These are phyloP conservation scores for Phialophora tarda DNA, from an alignment of 2,329 filamentous ascomycete species.

Conservation along the genomic window DNA sequence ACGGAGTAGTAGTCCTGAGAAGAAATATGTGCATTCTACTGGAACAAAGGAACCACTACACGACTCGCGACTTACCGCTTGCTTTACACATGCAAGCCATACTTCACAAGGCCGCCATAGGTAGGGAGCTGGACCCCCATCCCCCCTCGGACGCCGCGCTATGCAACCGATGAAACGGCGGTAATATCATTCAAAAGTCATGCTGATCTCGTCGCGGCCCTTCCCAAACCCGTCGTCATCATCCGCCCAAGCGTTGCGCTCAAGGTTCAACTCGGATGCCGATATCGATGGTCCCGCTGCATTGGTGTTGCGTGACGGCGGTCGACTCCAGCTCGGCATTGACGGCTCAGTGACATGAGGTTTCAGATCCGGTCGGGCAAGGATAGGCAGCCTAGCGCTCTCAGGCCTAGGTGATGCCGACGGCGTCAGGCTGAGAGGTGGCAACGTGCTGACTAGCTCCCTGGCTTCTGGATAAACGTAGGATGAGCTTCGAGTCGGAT, in stretches of 20 bases:
- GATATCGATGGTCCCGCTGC: constrained; percentile 33
- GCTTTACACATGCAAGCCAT: not conserved
- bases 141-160: constrained; percentile 28
- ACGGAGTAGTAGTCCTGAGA: not conserved
- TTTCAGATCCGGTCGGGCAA: constrained; percentile 30
- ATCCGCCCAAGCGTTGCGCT: constrained; percentile 72
- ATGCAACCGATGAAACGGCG: constrained; percentile 16
- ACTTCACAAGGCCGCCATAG: not conserved
- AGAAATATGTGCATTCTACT: not conserved
- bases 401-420: constrained; percentile 21
- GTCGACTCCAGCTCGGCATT: constrained; percentile 22
- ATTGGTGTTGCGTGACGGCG: constrained; percentile 1
- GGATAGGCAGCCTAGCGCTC: constrained; percentile 33
- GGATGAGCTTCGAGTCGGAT: constrained; percentile 15
- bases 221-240: constrained; percentile 71
- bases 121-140: not conserved
- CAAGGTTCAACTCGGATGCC: constrained; percentile 43
- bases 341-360: constrained; percentile 34
- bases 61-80: not conserved
- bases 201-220: constrained; percentile 74
- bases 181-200: constrained; percentile 73
- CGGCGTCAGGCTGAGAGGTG: constrained; percentile 33
- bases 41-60: not conserved
- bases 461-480: constrained; percentile 29
- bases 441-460: constrained; percentile 38